These are phyloP conservation scores for Stygiomarasmius scandens DNA, from an alignment of 1,284 basidiomycete species.

Conservation along the genomic window DNA sequence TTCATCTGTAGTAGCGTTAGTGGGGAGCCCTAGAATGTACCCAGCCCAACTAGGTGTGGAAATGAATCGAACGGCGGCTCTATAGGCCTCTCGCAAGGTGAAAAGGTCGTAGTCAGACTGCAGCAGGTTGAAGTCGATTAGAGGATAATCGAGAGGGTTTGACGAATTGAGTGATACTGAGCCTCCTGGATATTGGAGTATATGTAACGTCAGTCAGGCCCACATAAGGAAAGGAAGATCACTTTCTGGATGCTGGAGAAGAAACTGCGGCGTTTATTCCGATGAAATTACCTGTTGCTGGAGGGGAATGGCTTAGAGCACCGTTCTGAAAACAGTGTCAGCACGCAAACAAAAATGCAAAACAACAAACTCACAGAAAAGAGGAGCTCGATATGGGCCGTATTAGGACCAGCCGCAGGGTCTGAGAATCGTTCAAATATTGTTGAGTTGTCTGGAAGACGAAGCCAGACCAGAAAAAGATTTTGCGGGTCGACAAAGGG, in stretches of 20 bases:
- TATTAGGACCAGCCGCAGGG: slow-evolving; percentile 18
- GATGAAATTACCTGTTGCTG: slow-evolving; percentile 9
- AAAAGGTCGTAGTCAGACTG: slow-evolving; percentile 21
- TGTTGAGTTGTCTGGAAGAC: slow-evolving; percentile 22
- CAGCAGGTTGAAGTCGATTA: slow-evolving; percentile 23
- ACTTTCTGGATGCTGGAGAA: slow-evolving; percentile 3
- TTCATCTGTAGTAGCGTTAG: slow-evolving; percentile 17
- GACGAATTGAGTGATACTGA: slow-evolving; percentile 17
- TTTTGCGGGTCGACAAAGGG: slow-evolving; percentile 24
- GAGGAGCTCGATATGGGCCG: slow-evolving; percentile 17
- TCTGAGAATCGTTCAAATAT: slow-evolving; percentile 20
- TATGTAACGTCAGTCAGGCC: neutral
- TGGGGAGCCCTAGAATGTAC: slow-evolving; percentile 18
- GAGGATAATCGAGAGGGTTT: slow-evolving; percentile 21
- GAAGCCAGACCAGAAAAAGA: slow-evolving; percentile 27
- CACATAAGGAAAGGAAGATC: neutral
- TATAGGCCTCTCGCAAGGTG: slow-evolving; percentile 22
- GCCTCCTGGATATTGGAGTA: slow-evolving; percentile 14
- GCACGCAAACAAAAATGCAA: too few relatives aligned
- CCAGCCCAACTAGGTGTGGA: slow-evolving; percentile 20
- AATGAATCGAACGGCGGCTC: slow-evolving; percentile 20
- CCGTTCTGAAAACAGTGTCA: slow-evolving; percentile 12
- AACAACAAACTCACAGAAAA: slow-evolving; percentile 18
- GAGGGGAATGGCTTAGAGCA: neutral
- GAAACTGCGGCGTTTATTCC: slow-evolving; percentile 7